A percentile compares a stretch with the other conserved stretches of the same genome.
Evolutionary conservation across 2,329 filamentous ascomycete genomes (phyloP).

Genomic region (Trichoderma semiorbis): DNA sequence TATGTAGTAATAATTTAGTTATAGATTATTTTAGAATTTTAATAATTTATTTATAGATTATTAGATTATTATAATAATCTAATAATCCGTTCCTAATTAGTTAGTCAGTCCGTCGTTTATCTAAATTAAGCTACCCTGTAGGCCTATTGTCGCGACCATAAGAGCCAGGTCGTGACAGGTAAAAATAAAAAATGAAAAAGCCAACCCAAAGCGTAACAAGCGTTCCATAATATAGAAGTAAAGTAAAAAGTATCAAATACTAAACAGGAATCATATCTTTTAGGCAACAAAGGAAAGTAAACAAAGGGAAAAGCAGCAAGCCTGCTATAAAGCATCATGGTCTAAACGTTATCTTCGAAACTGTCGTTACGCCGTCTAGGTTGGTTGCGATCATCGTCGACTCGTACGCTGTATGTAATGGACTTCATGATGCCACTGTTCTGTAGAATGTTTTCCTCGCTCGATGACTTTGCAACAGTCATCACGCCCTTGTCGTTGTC

Average conservation of each 20-base stretch:
- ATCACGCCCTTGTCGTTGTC: slow-evolving; percentile 14
- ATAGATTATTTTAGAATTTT: no score
- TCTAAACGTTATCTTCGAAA: slow-evolving; percentile 1
- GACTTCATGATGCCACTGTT: slow-evolving; percentile 40
- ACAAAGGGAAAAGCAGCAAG: background rate
- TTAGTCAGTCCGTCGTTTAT: no score
- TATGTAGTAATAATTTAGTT: no score
- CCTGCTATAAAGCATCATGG: background rate
- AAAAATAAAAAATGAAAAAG: background rate
- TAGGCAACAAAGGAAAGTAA: background rate
- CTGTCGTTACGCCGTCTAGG: slow-evolving; percentile 2
- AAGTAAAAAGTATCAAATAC: background rate
- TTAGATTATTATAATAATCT: no score
- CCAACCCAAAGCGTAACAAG: background rate
- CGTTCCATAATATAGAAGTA: background rate
- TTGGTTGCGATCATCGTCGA: slow-evolving; percentile 29
- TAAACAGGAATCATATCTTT: background rate
- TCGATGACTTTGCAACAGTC: slow-evolving; percentile 28
- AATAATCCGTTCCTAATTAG: no score
- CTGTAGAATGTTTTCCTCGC: slow-evolving; percentile 40
- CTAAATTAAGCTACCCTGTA: no score
- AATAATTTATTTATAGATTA: no score
- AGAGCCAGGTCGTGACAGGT: no score
- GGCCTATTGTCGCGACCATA: no score
- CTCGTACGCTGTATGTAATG: slow-evolving; percentile 39